Base-by-base conservation (phyloP, 306 rosid species). In the Hippophae gyantsensis region DNA sequence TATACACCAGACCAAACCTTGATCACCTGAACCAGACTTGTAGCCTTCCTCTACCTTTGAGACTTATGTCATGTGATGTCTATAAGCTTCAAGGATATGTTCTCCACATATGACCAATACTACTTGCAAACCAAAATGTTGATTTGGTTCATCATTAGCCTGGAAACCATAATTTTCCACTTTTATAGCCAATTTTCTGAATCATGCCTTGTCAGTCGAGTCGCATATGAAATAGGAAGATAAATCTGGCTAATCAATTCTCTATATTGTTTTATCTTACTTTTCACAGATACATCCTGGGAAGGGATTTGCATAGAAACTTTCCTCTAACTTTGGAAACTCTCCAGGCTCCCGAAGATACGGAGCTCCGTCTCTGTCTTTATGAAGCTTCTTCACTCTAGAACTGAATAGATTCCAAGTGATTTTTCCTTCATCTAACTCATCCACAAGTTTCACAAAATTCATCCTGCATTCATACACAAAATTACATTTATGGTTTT, bases 311-410 rank as follows among this genome's bases (percentile, higher is more conserved):
- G 97, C 93, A 61, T 83, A 88, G 69, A 92, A 92, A 73, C 99
- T 88, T 73, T 92, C 99, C 84, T 92, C 99, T 71, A 82, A 76
- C 80, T 88, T 92, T 3, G 99, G 94, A 78, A 78, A 80, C 59
- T 92, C 97, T 57, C 99, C 99, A 8, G 70, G 7, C 74, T 82
- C 85, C 68, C 97, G 82, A 13, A 10, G 60, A 67, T 84, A 86
- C 23, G 99, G 99, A 58, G 85, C 87, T 46, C 99, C 96, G 5
- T 51, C 76, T 48, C 81, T 84, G 68, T 83, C 87, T 62, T 2
- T n/a, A 50, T 85, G 99, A 79, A 88, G 81, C 60, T 70, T 72
- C 67, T 64, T 88, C 54, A 92, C 96, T 74, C 84, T 72, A 61
- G 90, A 92, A 70, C 87, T 77, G 75, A 92, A 92, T 71, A 75